These are phyloP conservation scores for Trichoderma lentiforme DNA, from an alignment of 2,329 filamentous ascomycete genomes.

Conservation along the genomic window DNA sequence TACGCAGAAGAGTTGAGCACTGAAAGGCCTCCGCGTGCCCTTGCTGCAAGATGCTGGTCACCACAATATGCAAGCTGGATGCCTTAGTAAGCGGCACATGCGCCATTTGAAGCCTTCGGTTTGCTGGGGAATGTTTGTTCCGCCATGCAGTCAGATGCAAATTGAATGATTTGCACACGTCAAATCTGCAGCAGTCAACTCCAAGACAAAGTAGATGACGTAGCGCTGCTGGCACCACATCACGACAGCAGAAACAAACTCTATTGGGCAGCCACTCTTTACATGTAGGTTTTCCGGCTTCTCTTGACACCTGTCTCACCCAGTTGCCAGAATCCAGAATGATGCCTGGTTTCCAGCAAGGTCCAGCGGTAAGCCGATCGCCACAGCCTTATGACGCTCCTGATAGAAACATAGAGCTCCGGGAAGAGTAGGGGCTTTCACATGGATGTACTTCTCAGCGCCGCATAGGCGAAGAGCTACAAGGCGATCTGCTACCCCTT, in stretches of 20 bases:
- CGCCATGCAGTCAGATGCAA: not conserved
- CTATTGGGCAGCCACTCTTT: not conserved
- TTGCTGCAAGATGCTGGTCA: too few relatives aligned
- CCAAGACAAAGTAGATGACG: slow-evolving; percentile 7
- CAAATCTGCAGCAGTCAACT: not conserved
- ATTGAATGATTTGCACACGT: not conserved
- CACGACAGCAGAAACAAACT: not conserved
- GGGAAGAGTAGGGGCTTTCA: not conserved
- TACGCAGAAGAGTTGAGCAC: not conserved
- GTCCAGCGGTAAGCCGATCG: not conserved
- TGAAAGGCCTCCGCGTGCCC: not conserved
- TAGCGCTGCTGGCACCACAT: not conserved
- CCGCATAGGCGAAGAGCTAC: not conserved
- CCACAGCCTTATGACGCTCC: slow-evolving; percentile 4
- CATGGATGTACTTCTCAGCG: not conserved
- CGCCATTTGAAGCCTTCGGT: not conserved
- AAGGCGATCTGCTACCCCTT: not conserved
- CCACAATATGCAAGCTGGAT: not conserved
- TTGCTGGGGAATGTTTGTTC: not conserved
- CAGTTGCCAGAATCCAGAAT: not conserved
- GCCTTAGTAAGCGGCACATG: not conserved
- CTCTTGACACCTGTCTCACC: not conserved
- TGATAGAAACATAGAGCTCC: not conserved
- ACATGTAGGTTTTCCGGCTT: not conserved
- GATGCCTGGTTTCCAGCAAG: not conserved